Conservation (phyloP, 768 basidiomycete species). For the Mycena pura region DNA sequence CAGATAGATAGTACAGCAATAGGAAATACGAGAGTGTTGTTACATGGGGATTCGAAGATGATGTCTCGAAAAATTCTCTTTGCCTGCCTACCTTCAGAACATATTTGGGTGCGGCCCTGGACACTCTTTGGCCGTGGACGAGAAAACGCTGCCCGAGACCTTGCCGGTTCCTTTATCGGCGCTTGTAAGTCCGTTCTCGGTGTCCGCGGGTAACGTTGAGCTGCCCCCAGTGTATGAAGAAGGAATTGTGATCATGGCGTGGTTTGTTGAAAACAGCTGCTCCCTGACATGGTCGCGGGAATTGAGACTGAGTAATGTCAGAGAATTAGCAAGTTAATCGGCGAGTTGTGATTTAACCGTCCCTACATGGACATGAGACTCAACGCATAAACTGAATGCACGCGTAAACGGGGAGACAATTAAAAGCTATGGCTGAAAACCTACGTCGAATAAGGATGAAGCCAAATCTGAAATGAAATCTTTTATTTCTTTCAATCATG, state of each 20-base stretch:
- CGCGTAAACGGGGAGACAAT: background rate
- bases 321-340: background rate
- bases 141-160: background rate
- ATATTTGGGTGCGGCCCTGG: background rate
- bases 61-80: background rate
- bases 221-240: background rate
- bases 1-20: no score
- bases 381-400: background rate
- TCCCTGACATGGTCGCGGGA: constrained; percentile 10
- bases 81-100: background rate
- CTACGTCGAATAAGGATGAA: constrained; percentile 4
- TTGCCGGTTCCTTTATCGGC: background rate
- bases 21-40: background rate
- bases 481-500: background rate
- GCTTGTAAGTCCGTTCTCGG: background rate
- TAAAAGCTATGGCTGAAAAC: background rate
- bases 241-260: constrained; percentile 5
- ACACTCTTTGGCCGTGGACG: background rate
- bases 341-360: background rate
- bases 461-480: background rate
- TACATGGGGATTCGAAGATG: background rate
- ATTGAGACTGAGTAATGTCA: background rate
- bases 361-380: constrained; percentile 8
- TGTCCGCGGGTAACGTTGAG: constrained; percentile 1
- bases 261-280: constrained; percentile 2